Percentiles rank a stretch among this genome's conserved stretches.
Conservation (phyloP, 768 basidiomycete genomes). For the Pleurotus cornucopiae region DNA sequence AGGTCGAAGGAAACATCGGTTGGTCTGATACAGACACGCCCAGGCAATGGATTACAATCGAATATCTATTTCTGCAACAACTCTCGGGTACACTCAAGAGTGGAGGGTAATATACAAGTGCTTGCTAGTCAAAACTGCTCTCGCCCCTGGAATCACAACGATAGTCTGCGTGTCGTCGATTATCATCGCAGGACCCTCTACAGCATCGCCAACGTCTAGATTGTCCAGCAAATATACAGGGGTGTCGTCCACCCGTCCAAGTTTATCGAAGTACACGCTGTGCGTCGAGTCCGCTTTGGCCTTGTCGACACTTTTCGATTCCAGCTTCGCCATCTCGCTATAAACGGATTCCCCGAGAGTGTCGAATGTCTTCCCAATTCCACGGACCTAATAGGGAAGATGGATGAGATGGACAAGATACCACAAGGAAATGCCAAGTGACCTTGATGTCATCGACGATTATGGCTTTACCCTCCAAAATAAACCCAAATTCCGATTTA, state of each 20-base stretch:
- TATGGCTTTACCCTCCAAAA: conserved; percentile 77
- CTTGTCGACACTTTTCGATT: conserved; percentile 33
- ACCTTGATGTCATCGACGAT: conserved; percentile 93
- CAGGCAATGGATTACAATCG: too few relatives aligned
- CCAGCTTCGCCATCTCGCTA: conserved; percentile 59
- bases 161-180: conserved; percentile 96
- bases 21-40: too few relatives aligned
- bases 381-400: conserved; percentile 58
- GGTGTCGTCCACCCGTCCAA: conserved; percentile 72
- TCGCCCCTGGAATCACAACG: conserved; percentile 74
- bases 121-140: conserved; percentile 61
- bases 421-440: background rate
- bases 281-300: conserved; percentile 46
- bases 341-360: conserved; percentile 76
- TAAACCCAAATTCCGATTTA: conserved; percentile 87
- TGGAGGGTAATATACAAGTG: conserved; percentile 54
- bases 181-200: conserved; percentile 88
- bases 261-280: conserved; percentile 79
- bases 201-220: conserved; percentile 63
- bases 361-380: conserved; percentile 88
- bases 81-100: too few relatives aligned
- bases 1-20: too few relatives aligned
- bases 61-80: too few relatives aligned
- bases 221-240: conserved; percentile 74
- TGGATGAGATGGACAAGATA: background rate